Conservation (phyloP, 108 stramenopile species). For the Skeletonema costatum region DNA sequence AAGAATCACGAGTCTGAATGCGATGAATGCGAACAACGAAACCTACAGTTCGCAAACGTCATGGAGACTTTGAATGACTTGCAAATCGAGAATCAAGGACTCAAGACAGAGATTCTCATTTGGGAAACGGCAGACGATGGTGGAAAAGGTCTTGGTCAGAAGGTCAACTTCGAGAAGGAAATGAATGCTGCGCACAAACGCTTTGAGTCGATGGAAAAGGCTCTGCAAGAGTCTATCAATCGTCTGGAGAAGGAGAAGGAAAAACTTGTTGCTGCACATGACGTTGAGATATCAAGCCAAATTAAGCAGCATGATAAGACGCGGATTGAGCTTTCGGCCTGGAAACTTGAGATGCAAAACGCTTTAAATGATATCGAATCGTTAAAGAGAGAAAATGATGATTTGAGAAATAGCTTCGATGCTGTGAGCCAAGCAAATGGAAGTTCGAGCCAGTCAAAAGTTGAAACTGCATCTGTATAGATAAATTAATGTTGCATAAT, state of each 20-base stretch:
- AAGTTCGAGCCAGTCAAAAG: neutral
- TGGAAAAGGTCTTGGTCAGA: slow-evolving; percentile 10
- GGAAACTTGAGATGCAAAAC: slow-evolving; percentile 58
- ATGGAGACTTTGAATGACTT: slow-evolving; percentile 23
- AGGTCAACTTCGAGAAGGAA: slow-evolving; percentile 41
- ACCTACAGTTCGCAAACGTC: slow-evolving; percentile 38
- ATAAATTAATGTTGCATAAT: neutral
- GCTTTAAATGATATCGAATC: slow-evolving; percentile 51
- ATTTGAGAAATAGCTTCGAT: slow-evolving; percentile 11
- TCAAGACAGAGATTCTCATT: slow-evolving; percentile 25
- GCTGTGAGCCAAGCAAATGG: neutral
- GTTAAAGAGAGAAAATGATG: slow-evolving; percentile 42
- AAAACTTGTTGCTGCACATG: slow-evolving; percentile 25
- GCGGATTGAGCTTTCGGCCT: slow-evolving; percentile 42
- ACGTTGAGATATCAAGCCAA: slow-evolving; percentile 25
- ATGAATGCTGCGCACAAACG: slow-evolving; percentile 40
- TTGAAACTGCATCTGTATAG: neutral
- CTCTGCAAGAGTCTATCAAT: slow-evolving; percentile 32
- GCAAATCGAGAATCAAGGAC: slow-evolving; percentile 33
- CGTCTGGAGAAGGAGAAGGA: slow-evolving; percentile 44
- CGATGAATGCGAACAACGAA: slow-evolving; percentile 27
- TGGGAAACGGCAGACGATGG: neutral
- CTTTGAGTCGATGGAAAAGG: slow-evolving; percentile 51
- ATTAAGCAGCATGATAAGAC: slow-evolving; percentile 21
- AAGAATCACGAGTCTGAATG: slow-evolving; percentile 5